Percentiles rank a stretch among this genome's conserved stretches.
Conservation (phyloP, 805 yeast genomes). For the Scheffersomyces spartinae region DNA sequence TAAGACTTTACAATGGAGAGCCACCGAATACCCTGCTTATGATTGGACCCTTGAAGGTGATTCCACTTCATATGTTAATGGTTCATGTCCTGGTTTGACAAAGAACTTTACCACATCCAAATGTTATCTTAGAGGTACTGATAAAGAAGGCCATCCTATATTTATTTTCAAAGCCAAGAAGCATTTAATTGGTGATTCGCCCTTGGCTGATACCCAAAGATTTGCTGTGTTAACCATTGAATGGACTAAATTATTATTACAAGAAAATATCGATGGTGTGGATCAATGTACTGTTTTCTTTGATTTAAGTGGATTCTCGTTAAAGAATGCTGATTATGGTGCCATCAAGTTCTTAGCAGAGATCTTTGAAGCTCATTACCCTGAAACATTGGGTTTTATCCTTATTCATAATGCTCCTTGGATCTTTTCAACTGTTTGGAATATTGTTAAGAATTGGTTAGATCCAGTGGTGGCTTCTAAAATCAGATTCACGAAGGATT, state of each 20-base stretch:
- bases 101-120: constrained; percentile 55
- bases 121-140: constrained; percentile 66
- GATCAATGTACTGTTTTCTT: constrained; percentile 79
- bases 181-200: constrained; percentile 42
- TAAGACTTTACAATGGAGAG: constrained; percentile 70
- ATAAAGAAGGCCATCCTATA: constrained; percentile 64
- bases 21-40: constrained; percentile 48
- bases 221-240: constrained; percentile 74
- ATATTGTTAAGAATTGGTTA: constrained; percentile 81
- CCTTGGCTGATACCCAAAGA: constrained; percentile 59
- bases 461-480: constrained; percentile 95
- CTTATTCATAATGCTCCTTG: constrained; percentile 93
- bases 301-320: constrained; percentile 76
- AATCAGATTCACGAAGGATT: constrained; percentile 67
- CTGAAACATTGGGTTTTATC: constrained; percentile 79
- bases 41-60: constrained; percentile 63
- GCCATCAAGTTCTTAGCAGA: constrained; percentile 84
- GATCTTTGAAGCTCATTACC: constrained; percentile 93
- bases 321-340: constrained; percentile 86
- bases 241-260: constrained; percentile 60
- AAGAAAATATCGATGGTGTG: constrained; percentile 46
- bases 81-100: constrained; percentile 32
- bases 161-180: constrained; percentile 70
- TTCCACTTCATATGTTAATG: constrained; percentile 36
- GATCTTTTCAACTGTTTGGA: constrained; percentile 94